These are phyloP conservation scores for Aechmea fasciata DNA, from an alignment of 176 grass and related monocot genomes.

Conservation along the genomic window DNA sequence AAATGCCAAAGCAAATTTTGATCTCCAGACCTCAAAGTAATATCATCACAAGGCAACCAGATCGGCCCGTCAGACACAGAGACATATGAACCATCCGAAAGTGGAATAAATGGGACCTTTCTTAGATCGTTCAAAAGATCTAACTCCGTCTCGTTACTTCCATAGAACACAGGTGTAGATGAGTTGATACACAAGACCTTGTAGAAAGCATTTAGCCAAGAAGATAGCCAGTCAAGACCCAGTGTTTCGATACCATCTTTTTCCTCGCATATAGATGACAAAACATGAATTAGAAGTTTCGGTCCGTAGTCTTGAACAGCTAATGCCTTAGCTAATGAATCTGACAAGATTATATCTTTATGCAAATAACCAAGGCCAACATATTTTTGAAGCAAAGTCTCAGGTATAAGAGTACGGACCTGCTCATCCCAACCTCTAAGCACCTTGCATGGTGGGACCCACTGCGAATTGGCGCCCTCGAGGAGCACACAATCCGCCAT, in stretches of 20 bases:
- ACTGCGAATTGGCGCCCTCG: conserved; percentile 47
- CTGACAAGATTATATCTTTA: conserved; percentile 66
- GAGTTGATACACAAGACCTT: background rate
- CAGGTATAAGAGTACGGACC: conserved; percentile 45
- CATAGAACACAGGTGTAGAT: conserved; percentile 37
- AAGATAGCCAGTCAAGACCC: conserved; percentile 75
- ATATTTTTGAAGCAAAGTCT: conserved; percentile 64
- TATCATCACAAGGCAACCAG: conserved; percentile 73
- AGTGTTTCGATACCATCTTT: conserved; percentile 50
- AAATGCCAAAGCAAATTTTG: conserved; percentile 51
- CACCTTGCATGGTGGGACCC: conserved; percentile 68
- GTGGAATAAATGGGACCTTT: conserved; percentile 74
- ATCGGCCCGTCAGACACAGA: conserved; percentile 75
- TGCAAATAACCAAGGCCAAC: conserved; percentile 80
- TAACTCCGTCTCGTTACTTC: conserved; percentile 41
- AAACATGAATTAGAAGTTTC: conserved; percentile 51
- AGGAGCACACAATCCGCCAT: conserved; percentile 71
- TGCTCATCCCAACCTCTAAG: conserved; percentile 80
- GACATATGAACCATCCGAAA: conserved; percentile 77
- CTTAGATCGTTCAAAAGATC: conserved; percentile 30
- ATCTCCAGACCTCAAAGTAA: conserved; percentile 37
- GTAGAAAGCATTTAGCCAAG: conserved; percentile 72
- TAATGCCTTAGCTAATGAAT: conserved; percentile 68
- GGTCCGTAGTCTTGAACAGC: conserved; percentile 75
- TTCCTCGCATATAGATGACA: conserved; percentile 61